Percentiles rank a stretch among this genome's conserved stretches.
Evolutionary conservation across 2,329 filamentous ascomycete species (phyloP).

Genomic region (Magnaporthiopsis incrustans): DNA sequence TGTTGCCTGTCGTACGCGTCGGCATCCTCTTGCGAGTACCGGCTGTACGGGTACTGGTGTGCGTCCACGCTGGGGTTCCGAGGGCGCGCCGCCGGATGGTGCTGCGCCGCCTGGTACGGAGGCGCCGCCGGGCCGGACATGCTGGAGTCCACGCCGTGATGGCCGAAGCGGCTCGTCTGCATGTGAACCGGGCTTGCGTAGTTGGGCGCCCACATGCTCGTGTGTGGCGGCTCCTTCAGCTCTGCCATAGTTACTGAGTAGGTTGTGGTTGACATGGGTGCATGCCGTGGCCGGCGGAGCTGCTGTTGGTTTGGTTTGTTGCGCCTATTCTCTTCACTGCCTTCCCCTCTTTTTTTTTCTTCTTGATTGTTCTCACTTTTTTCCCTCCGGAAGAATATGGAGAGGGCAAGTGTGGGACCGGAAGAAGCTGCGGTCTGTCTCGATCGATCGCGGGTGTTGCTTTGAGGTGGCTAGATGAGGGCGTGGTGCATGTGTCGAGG

Average conservation of each 20-base stretch:
- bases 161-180: slow-evolving; percentile 35
- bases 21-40: slow-evolving; percentile 47
- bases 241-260: slow-evolving; percentile 57
- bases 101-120: slow-evolving; percentile 19
- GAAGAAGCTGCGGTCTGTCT: not conserved
- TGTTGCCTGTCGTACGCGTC: slow-evolving; percentile 43
- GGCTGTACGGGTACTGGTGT: slow-evolving; percentile 37
- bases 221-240: slow-evolving; percentile 52
- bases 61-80: slow-evolving; percentile 39
- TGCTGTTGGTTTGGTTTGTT: not conserved
- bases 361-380: not conserved
- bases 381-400: not conserved
- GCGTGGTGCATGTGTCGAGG: not conserved
- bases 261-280: slow-evolving; percentile 54
- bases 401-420: not conserved
- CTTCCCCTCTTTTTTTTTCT: not conserved
- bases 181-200: slow-evolving; percentile 48
- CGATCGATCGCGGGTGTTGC: not conserved
- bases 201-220: slow-evolving; percentile 46
- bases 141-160: slow-evolving; percentile 39
- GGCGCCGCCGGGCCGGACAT: slow-evolving; percentile 3
- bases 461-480: not conserved
- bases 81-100: slow-evolving; percentile 38
- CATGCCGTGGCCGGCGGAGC: slow-evolving; percentile 29
- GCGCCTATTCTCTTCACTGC: not conserved